These are phyloP conservation scores for Alliaria petiolata DNA, from an alignment of 345 rosid species.

Conservation along the genomic window DNA sequence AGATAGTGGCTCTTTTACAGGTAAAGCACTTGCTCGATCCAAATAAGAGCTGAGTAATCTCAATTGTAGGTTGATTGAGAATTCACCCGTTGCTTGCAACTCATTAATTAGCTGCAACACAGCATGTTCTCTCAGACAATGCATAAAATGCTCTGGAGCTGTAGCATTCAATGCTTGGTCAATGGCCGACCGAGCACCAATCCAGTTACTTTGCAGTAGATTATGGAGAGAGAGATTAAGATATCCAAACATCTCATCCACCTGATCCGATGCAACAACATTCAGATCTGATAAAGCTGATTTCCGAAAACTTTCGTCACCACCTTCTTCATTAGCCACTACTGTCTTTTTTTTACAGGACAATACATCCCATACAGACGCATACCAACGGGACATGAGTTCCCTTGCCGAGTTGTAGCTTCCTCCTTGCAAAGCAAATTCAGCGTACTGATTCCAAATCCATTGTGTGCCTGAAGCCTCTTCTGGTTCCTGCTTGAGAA, in stretches of 20 bases:
- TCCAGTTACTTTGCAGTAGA: constrained; percentile 50
- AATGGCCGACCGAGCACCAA: constrained; percentile 49
- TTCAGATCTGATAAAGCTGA: constrained; percentile 34
- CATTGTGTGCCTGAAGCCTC: constrained; percentile 65
- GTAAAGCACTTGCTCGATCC: constrained; percentile 45
- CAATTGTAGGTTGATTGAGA: constrained; percentile 40
- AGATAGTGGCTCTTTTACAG: constrained; percentile 51
- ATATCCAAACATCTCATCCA: constrained; percentile 67
- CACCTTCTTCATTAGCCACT: constrained; percentile 11
- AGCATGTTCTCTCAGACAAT: constrained; percentile 77
- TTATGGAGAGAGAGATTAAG: constrained; percentile 69
- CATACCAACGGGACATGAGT: constrained; percentile 62
- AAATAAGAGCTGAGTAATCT: constrained; percentile 50
- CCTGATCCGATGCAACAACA: constrained; percentile 21
- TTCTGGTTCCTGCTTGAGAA: constrained; percentile 58
- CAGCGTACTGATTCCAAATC: constrained; percentile 92
- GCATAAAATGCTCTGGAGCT: constrained; percentile 39
- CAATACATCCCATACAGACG: constrained; percentile 44
- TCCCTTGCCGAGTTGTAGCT: constrained; percentile 48
- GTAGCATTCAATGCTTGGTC: constrained; percentile 61
- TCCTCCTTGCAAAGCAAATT: constrained; percentile 55
- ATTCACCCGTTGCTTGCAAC: constrained; percentile 32
- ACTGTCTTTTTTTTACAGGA: constrained; percentile 21
- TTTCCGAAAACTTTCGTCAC: constrained; percentile 19
- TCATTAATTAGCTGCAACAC: constrained; percentile 41